These are phyloP conservation scores for Aspergillus sp. DNA, from an alignment of 2,329 filamentous ascomycete genomes.

Conservation along the genomic window DNA sequence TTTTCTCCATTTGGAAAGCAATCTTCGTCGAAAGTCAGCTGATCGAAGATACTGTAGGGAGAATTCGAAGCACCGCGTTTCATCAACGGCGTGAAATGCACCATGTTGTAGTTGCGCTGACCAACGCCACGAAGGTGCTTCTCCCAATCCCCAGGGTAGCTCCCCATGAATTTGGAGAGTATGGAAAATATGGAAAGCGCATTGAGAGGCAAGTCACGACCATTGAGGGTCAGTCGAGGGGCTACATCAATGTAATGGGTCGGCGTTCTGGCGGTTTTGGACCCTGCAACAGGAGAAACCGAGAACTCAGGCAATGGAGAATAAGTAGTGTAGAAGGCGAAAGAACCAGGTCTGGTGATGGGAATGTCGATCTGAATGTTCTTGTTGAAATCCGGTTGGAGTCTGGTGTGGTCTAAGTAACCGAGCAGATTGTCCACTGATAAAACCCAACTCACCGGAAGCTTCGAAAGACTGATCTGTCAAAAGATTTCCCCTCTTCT, in stretches of 20 bases:
- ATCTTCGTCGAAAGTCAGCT: constrained; percentile 77
- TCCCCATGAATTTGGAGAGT: constrained; percentile 97
- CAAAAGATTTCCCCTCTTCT: constrained; percentile 70
- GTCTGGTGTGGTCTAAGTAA: constrained; percentile 44
- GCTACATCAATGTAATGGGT: constrained; percentile 93
- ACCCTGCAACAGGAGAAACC: constrained; percentile 50
- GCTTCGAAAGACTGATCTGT: constrained; percentile 76
- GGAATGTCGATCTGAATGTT: constrained; percentile 87
- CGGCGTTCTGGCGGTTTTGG: constrained; percentile 65
- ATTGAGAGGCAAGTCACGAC: constrained; percentile 73
- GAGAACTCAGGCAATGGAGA: constrained; percentile 79
- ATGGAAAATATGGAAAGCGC: constrained; percentile 89
- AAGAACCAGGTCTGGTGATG: constrained; percentile 79
- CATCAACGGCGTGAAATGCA: constrained; percentile 95
- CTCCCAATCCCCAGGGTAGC: constrained; percentile 87
- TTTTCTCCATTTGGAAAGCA: constrained; percentile 83
- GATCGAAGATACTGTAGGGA: constrained; percentile 94
- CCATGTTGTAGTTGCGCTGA: constrained; percentile 94
- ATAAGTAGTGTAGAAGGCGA: constrained; percentile 92
- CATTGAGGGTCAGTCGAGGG: constrained; percentile 73
- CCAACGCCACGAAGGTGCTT: constrained; percentile 84
- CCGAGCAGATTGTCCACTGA: background rate
- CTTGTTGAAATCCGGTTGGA: constrained; percentile 89
- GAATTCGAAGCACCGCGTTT: constrained; percentile 87
- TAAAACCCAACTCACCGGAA: constrained; percentile 67